These are phyloP conservation scores for Echria macrotheca DNA, from an alignment of 495 filamentous ascomycete species.

Conservation along the genomic window DNA sequence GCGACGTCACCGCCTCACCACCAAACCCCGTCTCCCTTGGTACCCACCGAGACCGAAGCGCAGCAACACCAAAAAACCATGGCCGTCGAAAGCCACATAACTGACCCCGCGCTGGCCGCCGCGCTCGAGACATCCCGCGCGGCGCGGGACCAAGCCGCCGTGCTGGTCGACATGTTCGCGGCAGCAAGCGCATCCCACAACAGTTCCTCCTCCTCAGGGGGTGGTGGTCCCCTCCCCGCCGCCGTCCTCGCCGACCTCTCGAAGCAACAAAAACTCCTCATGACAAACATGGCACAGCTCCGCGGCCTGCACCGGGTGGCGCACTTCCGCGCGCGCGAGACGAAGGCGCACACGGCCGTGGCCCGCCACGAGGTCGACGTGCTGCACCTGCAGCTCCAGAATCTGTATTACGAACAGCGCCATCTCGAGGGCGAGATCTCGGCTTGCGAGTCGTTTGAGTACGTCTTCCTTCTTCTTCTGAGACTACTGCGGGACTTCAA, in stretches of 20 bases:
- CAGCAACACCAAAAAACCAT: no score
- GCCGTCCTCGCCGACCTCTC: conserved; percentile 59
- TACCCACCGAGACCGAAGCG: no score
- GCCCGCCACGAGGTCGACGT: conserved; percentile 85
- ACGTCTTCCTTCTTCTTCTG: conserved; percentile 30
- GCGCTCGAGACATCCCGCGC: conserved; percentile 66
- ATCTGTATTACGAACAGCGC: conserved; percentile 92
- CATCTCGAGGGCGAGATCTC: conserved; percentile 85
- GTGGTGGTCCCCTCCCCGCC: conserved; percentile 31
- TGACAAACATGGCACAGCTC: conserved; percentile 72
- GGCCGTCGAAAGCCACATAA: conserved; percentile 55
- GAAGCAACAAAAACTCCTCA: conserved; percentile 73
- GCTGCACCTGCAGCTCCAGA: conserved; percentile 88
- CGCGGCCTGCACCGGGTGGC: conserved; percentile 78
- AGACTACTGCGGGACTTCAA: no score
- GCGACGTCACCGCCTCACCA: no score
- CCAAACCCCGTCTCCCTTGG: no score
- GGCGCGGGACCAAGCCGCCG: conserved; percentile 65
- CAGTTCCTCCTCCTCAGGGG: no score
- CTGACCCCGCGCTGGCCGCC: conserved; percentile 62
- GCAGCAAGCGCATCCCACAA: conserved; percentile 36
- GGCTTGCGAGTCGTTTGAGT: conserved; percentile 91
- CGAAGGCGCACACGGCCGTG: conserved; percentile 80
- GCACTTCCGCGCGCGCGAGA: conserved; percentile 73
- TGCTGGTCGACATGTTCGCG: conserved; percentile 56